Base-by-base conservation (phyloP, 805 yeast genomes). In the Metschnikowia koreensis region DNA sequence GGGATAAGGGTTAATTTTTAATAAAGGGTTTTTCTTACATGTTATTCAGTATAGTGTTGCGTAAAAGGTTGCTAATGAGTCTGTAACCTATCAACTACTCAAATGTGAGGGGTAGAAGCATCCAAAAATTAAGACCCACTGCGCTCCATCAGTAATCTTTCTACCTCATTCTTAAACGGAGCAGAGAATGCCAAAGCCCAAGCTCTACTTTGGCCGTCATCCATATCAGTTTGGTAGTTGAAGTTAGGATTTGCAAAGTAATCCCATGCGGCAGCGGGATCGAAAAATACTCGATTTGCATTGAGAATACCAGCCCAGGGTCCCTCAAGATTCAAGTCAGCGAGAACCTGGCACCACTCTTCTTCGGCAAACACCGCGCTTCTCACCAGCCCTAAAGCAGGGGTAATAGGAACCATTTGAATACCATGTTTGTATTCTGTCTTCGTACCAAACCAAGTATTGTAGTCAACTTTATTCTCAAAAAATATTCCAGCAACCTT, bases 371-470 rank as follows among this genome's bases (percentile, higher is more conserved):
- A 83, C 12, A 62, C 60, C 1, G 84, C 76, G 15, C 71, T 66
- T 52, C 92, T 76, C 40, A 85, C 74, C 53, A 69, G 78, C 1
- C 84, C 74, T 26, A 87, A 81, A 15, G 76, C 74, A 0, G 89
- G 87, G 0, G 88, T 84, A 29, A 81, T 70, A 22, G 92, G 92
- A 38, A 87, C 63, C 91, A 86, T 87, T 65, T 87, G 91, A 53
- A 86, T 87, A 5, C 93, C 93, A 58, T 86, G 89, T 48, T 84
- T 85, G 60, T 81, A 86, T 66, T 85, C 84, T 39, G 71, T 68
- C 49, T 78, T 70, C 53, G 70, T 63, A 6, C 91, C 91, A 62
- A 87, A 87, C 61, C 81, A 87, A 2, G 92, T 86, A 7, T 89
- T 80, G 69, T 86, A 84, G 61, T 82, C 89, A 51, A 84, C 73